These are phyloP conservation scores for Craterostigma plantagineum DNA, from an alignment of 257 asterid species.

Conservation along the genomic window DNA sequence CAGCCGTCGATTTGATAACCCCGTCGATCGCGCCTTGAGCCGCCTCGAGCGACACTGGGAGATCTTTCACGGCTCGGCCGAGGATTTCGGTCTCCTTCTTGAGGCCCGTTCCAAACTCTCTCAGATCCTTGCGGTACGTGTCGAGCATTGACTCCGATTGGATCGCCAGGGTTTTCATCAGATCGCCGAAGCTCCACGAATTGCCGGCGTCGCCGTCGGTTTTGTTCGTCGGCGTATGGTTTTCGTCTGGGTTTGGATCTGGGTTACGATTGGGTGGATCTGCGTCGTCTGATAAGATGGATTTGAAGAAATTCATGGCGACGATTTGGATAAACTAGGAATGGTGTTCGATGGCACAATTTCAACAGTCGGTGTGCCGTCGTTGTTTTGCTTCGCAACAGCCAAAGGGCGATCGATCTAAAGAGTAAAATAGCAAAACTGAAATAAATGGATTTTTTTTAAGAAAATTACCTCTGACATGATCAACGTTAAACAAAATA, in stretches of 20 bases:
- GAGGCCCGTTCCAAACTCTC: slow-evolving; percentile 48
- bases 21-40: slow-evolving; percentile 47
- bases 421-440: no score
- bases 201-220: slow-evolving; percentile 11
- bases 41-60: slow-evolving; percentile 58
- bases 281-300: slow-evolving; percentile 58
- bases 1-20: slow-evolving; percentile 62
- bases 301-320: slow-evolving; percentile 70
- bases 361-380: no score
- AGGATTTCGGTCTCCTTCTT: slow-evolving; percentile 38
- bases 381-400: no score
- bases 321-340: no score
- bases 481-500: no score
- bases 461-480: no score
- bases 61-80: slow-evolving; percentile 53
- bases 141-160: slow-evolving; percentile 63
- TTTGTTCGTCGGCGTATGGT: not conserved
- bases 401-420: no score
- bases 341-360: no score
- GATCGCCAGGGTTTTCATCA: slow-evolving; percentile 28
- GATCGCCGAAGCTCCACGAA: slow-evolving; percentile 50
- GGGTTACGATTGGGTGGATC: slow-evolving; percentile 26
- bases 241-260: no score
- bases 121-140: slow-evolving; percentile 46
- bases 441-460: no score